Percentiles rank a stretch among this genome's conserved stretches.
Conservation (phyloP, 805 yeast species). For the Schwanniomyces occidentalis region DNA sequence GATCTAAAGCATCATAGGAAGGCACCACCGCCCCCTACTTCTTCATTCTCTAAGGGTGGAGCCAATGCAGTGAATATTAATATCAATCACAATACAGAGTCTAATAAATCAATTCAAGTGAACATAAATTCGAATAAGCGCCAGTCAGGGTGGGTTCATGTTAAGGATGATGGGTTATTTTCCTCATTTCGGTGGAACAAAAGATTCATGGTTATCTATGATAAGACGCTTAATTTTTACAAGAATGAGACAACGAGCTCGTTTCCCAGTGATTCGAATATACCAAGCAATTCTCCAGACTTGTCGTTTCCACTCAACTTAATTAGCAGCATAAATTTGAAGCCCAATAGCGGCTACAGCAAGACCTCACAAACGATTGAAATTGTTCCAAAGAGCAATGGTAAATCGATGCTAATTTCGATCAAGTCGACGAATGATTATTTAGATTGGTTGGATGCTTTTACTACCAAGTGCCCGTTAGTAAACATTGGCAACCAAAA, state of each 20-base stretch:
- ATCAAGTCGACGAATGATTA: conserved; percentile 79
- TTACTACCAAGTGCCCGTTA: conserved; percentile 73
- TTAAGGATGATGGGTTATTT: conserved; percentile 85
- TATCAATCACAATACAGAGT: neutral
- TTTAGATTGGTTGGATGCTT: conserved; percentile 88
- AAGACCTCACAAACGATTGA: conserved; percentile 67
- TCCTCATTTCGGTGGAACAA: conserved; percentile 92
- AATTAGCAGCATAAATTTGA: conserved; percentile 51
- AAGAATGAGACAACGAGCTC: conserved; percentile 56
- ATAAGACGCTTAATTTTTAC: conserved; percentile 71
- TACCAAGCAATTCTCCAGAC: conserved; percentile 24
- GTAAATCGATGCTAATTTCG: conserved; percentile 68
- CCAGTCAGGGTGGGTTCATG: conserved; percentile 81
- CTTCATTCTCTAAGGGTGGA: conserved; percentile 2
- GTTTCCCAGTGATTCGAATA: conserved; percentile 31
- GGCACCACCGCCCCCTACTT: conserved; percentile 47
- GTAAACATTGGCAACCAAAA: conserved; percentile 37
- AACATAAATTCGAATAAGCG: conserved; percentile 29
- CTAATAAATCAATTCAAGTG: conserved; percentile 12
- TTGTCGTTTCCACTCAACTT: conserved; percentile 39
- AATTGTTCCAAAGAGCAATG: conserved; percentile 54
- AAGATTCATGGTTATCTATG: conserved; percentile 75
- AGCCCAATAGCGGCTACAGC: conserved; percentile 49
- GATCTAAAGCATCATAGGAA: conserved; percentile 42
- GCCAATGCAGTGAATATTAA: neutral